Conservation (phyloP, 78 protist species). For the Tieghemostelium lacteum region DNA sequence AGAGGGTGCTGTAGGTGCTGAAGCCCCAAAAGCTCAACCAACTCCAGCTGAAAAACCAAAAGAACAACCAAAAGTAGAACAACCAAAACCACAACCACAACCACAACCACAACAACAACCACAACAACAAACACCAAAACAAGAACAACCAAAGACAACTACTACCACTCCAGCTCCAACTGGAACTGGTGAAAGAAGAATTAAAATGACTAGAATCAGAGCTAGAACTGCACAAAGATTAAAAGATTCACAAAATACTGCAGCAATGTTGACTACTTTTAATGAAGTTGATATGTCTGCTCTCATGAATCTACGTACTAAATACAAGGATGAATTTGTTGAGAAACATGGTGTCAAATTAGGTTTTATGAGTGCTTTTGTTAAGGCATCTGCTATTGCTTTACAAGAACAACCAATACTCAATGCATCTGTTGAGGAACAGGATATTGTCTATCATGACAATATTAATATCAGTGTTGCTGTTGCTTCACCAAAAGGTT, state of each 20-base stretch:
- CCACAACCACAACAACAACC: constrained; percentile 26
- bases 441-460: constrained; percentile 95
- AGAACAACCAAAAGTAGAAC: constrained; percentile 39
- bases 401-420: constrained; percentile 91
- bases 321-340: constrained; percentile 94
- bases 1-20: constrained; percentile 80
- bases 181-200: constrained; percentile 52
- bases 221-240: constrained; percentile 94
- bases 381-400: constrained; percentile 94
- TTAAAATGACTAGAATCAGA: constrained; percentile 95
- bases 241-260: constrained; percentile 96
- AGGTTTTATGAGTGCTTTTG: constrained; percentile 98
- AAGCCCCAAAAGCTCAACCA: constrained; percentile 38
- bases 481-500: constrained; percentile 96
- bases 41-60: constrained; percentile 59
- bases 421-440: constrained; percentile 90
- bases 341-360: constrained; percentile 98
- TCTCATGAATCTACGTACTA: constrained; percentile 90
- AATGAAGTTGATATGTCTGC: constrained; percentile 97
- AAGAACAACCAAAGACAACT: constrained; percentile 58
- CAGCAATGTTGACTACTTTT: constrained; percentile 99
- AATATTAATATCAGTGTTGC: constrained; percentile 96
- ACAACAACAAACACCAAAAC: constrained; percentile 50
- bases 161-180: constrained; percentile 30
- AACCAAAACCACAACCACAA: neutral